Conservation (phyloP, 1,139 yeast genomes). For the Tardiomyces depauwii region DNA sequence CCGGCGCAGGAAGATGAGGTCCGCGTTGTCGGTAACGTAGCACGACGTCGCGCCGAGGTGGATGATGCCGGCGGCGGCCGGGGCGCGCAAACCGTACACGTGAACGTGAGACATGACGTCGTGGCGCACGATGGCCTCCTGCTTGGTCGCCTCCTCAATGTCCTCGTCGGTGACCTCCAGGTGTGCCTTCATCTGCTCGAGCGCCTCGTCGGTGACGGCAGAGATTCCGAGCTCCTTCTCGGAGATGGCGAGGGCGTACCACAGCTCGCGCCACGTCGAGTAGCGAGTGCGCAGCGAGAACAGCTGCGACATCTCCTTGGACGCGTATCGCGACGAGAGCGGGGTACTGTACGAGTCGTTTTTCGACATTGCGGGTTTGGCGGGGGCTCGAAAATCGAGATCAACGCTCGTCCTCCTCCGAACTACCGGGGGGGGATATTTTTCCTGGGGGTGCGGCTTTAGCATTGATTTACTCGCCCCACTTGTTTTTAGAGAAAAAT, state of each 20-base stretch:
- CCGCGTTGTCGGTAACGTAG: constrained; percentile 96
- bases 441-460: no score
- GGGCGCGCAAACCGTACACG: constrained; percentile 83
- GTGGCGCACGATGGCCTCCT: constrained; percentile 97
- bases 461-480: no score
- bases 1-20: constrained; percentile 87
- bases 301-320: constrained; percentile 89
- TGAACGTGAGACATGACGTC: constrained; percentile 99
- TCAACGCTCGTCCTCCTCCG: no score
- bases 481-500: no score
- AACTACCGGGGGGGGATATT: no score
- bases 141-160: constrained; percentile 75
- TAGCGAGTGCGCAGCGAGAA: constrained; percentile 90
- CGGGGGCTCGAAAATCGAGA: no score
- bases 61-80: constrained; percentile 95
- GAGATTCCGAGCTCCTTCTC: constrained; percentile 82
- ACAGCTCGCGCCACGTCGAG: constrained; percentile 96
- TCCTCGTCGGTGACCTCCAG: constrained; percentile 85
- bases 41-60: constrained; percentile 98
- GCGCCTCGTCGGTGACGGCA: constrained; percentile 82
- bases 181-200: constrained; percentile 70
- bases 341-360: constrained; percentile 65
- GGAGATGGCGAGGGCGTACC: constrained; percentile 94
- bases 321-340: constrained; percentile 91
- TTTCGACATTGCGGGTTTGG: constrained; percentile 9